Evolutionary conservation across 768 basidiomycete species (phyloP).

Genomic region (Russula olivacea): DNA sequence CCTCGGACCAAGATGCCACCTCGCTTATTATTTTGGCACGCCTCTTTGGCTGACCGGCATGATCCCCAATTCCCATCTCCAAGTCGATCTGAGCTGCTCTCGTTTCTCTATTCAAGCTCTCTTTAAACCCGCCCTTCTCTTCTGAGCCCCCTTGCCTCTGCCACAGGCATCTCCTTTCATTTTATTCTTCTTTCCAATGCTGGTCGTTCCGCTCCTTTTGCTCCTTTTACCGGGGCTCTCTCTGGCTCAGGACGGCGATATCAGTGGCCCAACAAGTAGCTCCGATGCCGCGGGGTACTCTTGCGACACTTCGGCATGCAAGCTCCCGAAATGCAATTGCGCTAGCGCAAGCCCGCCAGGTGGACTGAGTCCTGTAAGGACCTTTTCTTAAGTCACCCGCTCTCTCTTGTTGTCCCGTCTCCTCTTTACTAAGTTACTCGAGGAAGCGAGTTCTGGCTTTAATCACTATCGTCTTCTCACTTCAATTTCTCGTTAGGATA

Average conservation of each 20-base stretch:
- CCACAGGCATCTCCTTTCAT: background rate
- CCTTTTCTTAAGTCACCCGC: background rate
- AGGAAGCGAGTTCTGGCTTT: background rate
- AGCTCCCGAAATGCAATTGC: constrained; percentile 66
- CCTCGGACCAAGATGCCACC: background rate
- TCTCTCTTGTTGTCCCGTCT: background rate
- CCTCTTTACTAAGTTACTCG: too few species aligned
- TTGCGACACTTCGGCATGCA: constrained; percentile 59
- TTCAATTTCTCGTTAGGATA: too few species aligned
- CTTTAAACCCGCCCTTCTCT: background rate
- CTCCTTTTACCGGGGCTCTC: constrained; percentile 25
- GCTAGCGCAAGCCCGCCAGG: constrained; percentile 71
- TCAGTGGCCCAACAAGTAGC: constrained; percentile 50
- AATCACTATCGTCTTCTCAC: background rate
- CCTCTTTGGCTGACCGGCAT: background rate
- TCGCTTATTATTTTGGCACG: background rate
- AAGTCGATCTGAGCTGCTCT: background rate
- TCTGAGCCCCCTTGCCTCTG: background rate
- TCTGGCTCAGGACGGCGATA: constrained; percentile 42
- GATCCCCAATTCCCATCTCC: too few species aligned
- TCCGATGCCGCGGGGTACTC: constrained; percentile 58
- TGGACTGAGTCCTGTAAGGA: constrained; percentile 55
- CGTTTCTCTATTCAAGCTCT: background rate
- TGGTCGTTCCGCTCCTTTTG: constrained; percentile 14
- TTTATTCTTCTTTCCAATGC: constrained; percentile 4